These are phyloP conservation scores for Ophidiomyces ophidiicola DNA, from an alignment of 2,329 filamentous ascomycete species.

Conservation along the genomic window DNA sequence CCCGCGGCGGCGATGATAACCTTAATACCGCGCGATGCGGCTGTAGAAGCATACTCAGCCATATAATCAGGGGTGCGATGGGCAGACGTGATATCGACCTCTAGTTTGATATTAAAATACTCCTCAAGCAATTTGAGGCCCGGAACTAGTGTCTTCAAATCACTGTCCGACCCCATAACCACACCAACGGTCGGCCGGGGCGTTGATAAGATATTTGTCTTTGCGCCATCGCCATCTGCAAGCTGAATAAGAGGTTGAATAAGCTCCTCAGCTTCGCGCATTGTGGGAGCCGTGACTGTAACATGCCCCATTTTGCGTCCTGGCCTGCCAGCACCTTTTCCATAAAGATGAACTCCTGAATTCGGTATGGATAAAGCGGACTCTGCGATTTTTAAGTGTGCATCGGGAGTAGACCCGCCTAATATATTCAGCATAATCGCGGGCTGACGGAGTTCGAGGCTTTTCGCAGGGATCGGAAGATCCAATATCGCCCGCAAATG, in stretches of 20 bases:
- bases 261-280: conserved; percentile 54
- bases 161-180: conserved; percentile 40
- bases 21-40: conserved; percentile 53
- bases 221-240: conserved; percentile 52
- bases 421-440: conserved; percentile 47
- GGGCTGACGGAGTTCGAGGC: conserved; percentile 35
- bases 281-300: conserved; percentile 59
- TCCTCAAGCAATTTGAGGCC: conserved; percentile 34
- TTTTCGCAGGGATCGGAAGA: conserved; percentile 46
- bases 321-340: conserved; percentile 70
- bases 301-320: conserved; percentile 93
- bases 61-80: conserved; percentile 62
- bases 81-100: conserved; percentile 38
- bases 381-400: conserved; percentile 49
- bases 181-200: conserved; percentile 31
- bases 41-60: conserved; percentile 52
- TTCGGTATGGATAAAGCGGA: conserved; percentile 47
- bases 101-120: conserved; percentile 33
- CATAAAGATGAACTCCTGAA: conserved; percentile 72
- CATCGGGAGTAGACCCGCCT: conserved; percentile 45
- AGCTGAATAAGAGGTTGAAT: conserved; percentile 57
- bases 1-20: conserved; percentile 67
- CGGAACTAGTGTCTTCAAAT: conserved; percentile 34
- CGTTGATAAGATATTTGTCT: conserved; percentile 13
- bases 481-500: conserved; percentile 76